phyloP scores from a whole-genome alignment of 768 basidiomycete species.

The Tremella yokohamensis region DNA sequence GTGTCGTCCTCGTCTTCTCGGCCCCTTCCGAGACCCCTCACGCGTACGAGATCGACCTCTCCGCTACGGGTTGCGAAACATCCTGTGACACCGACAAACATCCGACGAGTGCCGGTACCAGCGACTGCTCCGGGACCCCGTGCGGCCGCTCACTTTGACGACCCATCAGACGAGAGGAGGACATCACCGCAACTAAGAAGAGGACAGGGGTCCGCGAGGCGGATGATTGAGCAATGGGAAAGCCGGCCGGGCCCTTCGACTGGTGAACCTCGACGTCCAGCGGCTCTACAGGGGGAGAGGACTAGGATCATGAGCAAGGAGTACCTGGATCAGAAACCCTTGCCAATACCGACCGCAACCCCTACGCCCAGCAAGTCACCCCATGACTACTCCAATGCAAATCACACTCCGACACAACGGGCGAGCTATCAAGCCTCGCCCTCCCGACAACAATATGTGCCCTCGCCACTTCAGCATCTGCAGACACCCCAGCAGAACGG shows the following conservation, averaged over 20 bases:
- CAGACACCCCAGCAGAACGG: conserved; percentile 29
- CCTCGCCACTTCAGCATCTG: conserved; percentile 38
- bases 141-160: conserved; percentile 7
- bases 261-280: conserved; percentile 11
- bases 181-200: conserved; percentile 22
- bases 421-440: not conserved
- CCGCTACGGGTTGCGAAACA: conserved; percentile 24
- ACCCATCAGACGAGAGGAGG: not conserved
- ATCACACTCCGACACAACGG: conserved; percentile 4
- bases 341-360: conserved; percentile 25
- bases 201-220: conserved; percentile 34
- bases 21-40: conserved; percentile 12
- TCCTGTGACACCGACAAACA: conserved; percentile 14
- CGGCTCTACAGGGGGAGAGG: not conserved
- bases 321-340: conserved; percentile 39
- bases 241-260: conserved; percentile 10
- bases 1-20: conserved; percentile 19
- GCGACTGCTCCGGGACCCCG: conserved; percentile 26
- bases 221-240: conserved; percentile 46
- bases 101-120: conserved; percentile 25
- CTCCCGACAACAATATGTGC: conserved; percentile 11
- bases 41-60: conserved; percentile 27
- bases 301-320: conserved; percentile 29
- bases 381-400: conserved; percentile 11
- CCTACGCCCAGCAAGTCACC: conserved; percentile 17